These are phyloP conservation scores for Vigna radiata DNA, from an alignment of 306 rosid species.

Conservation along the genomic window DNA sequence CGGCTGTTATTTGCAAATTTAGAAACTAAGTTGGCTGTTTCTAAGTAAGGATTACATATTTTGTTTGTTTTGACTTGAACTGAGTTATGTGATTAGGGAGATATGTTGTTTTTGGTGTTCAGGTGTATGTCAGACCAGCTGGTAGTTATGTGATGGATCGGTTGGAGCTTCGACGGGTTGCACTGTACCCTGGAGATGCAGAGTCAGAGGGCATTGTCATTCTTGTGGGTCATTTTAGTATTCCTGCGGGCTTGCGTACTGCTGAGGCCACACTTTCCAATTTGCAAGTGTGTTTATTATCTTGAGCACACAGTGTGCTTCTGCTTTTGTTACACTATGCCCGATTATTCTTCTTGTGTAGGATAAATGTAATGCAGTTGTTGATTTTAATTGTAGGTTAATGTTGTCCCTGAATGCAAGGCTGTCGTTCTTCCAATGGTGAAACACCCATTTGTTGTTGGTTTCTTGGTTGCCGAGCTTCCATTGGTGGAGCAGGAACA, in stretches of 20 bases:
- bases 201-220: conserved; percentile 70
- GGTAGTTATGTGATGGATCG: conserved; percentile 98
- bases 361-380: conserved; percentile 25
- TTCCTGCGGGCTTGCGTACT: conserved; percentile 79
- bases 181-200: conserved; percentile 63
- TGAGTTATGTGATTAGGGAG: neutral
- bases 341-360: conserved; percentile 28
- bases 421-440: conserved; percentile 93
- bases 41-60: neutral
- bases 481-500: conserved; percentile 62
- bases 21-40: neutral
- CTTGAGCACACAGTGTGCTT: neutral
- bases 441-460: conserved; percentile 94
- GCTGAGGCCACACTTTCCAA: conserved; percentile 75
- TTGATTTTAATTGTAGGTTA: conserved; percentile 60
- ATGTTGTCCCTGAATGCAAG: conserved; percentile 69
- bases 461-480: conserved; percentile 96
- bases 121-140: conserved; percentile 98
- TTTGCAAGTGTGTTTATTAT: conserved; percentile 61
- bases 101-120: neutral
- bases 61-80: neutral
- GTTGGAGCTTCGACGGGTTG: conserved; percentile 85
- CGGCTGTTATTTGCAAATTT: neutral
- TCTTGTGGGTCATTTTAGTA: conserved; percentile 71
- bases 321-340: neutral